Evolutionary conservation across 148 eudicot genomes (phyloP), one percentile per base, ranked within the genome.

Genomic region (Oxyria digyna): DNA sequence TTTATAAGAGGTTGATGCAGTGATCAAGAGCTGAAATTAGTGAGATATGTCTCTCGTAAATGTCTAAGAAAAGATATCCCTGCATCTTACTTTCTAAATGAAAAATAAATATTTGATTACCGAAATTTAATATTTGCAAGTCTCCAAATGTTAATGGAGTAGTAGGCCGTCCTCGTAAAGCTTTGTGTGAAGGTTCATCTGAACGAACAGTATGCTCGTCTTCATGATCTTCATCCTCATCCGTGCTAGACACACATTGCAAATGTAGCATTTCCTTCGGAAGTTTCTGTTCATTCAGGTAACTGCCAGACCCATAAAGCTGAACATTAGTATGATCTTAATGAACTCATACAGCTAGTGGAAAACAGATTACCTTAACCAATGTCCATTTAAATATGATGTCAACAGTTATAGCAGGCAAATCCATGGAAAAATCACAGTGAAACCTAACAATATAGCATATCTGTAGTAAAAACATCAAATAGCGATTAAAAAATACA

Each of bases 251-350:
- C 12, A 82, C 79, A 66, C 78, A 76, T 75, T 79, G 92, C 84
- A 88, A 48, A 77, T 70, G 82, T 74, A 82, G 67, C 99, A 94
- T 94, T 73, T 82, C 72, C 68, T 85, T 76, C 42, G 99, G 96
- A 75, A 91, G 91, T 82, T 81, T 88, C 76, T 81, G 93, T 70
- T 87, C 92, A 48, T 71, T 86, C 74, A 94, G 82, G 85, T 90
- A 94, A 83, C 99, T 94, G 83, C 74, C 48, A 49, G 57, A 81
- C 32, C 69, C 54, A 69, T 52, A 68, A 0, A 20, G 54, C 71
- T 32, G 48, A 13, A 70, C 37, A 50, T 64, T 43, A 74, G 62
- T 15, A 68, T 9, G 31, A 63, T 27, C 38, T 26, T 43, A 10
- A 24, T 27, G 23, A 31, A 69, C 40, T 48, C 15, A 18, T 23